Percentiles rank a stretch among this genome's conserved stretches.
phyloP scores from a whole-genome alignment of 129 eudicot species.

The Logfia minima region DNA sequence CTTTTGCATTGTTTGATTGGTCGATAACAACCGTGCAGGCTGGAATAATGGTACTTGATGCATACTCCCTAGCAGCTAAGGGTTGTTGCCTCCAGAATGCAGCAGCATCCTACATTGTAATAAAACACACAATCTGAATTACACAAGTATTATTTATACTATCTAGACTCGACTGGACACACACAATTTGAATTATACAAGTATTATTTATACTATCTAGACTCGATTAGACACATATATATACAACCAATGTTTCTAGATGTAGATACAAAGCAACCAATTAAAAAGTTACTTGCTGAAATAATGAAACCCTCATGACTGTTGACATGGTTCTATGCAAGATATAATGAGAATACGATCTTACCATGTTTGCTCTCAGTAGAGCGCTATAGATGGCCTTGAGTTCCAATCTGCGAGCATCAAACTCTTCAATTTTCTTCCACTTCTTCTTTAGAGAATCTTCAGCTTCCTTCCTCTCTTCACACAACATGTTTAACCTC shows the following conservation, averaged over 20 bases:
- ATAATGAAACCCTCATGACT: neutral
- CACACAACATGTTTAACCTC: constrained; percentile 84
- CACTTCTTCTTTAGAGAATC: constrained; percentile 94
- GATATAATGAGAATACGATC: neutral
- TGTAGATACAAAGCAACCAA: neutral
- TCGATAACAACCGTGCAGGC: constrained; percentile 74
- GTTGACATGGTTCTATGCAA: neutral
- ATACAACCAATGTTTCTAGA: neutral
- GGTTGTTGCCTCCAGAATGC: constrained; percentile 97
- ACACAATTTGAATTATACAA: neutral
- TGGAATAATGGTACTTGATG: constrained; percentile 91
- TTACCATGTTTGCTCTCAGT: constrained; percentile 86
- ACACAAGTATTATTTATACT: no score
- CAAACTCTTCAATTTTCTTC: constrained; percentile 99
- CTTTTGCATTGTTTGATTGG: constrained; percentile 72
- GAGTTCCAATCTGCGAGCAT: constrained; percentile 94
- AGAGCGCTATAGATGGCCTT: constrained; percentile 74
- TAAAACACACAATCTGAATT: neutral
- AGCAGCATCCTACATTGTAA: constrained; percentile 75
- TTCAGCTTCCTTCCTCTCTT: constrained; percentile 96
- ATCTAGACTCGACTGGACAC: neutral
- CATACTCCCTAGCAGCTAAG: constrained; percentile 83
- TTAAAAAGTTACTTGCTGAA: neutral
- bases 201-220: neutral
- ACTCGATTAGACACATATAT: neutral